phyloP scores from a whole-genome alignment of 139 green algal genomes.

The Klebsormidium nitens region DNA sequence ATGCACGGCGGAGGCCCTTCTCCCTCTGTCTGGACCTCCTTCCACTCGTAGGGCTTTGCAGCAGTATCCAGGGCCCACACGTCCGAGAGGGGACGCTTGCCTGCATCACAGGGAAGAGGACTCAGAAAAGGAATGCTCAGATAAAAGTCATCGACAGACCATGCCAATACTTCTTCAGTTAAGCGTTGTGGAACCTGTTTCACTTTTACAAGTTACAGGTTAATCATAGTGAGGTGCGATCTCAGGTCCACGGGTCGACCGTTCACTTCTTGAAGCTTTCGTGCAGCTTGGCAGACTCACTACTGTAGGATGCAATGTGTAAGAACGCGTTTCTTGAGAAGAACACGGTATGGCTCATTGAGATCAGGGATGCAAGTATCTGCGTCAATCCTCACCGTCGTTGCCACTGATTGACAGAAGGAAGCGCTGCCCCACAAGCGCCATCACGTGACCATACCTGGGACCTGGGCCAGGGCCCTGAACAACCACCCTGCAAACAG shows the following conservation, averaged over 20 bases:
- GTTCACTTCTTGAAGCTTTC: not conserved
- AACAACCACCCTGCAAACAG: conserved; percentile 87
- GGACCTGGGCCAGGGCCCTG: conserved; percentile 80
- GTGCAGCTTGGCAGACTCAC: not conserved
- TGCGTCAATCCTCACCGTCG: conserved; percentile 83
- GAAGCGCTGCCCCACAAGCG: conserved; percentile 94
- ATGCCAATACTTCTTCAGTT: no score
- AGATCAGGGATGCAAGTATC: conserved; percentile 43
- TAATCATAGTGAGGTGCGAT: not conserved
- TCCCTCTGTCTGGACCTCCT: conserved; percentile 62
- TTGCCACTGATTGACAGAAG: conserved; percentile 95
- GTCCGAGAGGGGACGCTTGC: conserved; percentile 53
- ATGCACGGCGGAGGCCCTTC: conserved; percentile 56
- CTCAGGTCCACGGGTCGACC: not conserved
- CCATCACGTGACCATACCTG: conserved; percentile 92
- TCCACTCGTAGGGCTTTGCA: conserved; percentile 98
- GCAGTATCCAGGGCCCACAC: conserved; percentile 94
- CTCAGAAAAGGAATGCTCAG: no score
- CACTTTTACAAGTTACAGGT: no score
- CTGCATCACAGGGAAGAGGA: not conserved
- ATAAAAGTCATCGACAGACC: no score
- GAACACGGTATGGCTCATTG: conserved; percentile 51
- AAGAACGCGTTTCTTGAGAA: not conserved
- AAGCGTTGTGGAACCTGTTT: no score
- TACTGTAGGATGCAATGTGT: not conserved